phyloP scores from a whole-genome alignment of 2,329 filamentous ascomycete genomes.

The Sarocladiaceae sp. region DNA sequence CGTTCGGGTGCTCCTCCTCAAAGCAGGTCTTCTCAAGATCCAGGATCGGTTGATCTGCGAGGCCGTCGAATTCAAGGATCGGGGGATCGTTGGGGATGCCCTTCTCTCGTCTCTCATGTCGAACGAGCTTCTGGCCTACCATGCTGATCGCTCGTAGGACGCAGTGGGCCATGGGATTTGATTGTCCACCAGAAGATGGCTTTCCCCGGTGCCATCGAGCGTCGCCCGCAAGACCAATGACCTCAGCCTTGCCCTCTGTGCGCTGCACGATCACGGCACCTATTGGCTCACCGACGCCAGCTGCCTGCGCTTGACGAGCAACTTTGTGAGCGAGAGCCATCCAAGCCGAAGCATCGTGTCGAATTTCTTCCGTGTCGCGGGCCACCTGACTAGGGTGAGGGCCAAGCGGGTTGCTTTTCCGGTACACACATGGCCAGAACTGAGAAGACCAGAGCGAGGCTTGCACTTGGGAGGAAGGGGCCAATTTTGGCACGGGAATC shows the following conservation, averaged over 20 bases:
- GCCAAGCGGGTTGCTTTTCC: constrained; percentile 80
- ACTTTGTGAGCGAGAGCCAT: constrained; percentile 61
- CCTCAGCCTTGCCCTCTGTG: constrained; percentile 40
- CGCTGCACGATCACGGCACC: constrained; percentile 73
- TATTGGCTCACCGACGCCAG: constrained; percentile 59
- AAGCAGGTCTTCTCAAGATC: constrained; percentile 58
- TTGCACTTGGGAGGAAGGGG: constrained; percentile 70
- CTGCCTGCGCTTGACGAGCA: constrained; percentile 50
- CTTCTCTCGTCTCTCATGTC: constrained; percentile 42
- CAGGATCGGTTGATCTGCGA: constrained; percentile 64
- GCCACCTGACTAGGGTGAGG: constrained; percentile 71
- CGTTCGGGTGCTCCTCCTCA: constrained; percentile 55
- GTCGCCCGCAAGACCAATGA: constrained; percentile 72
- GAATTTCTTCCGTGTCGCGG: constrained; percentile 63
- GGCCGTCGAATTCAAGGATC: constrained; percentile 52
- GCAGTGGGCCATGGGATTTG: constrained; percentile 73
- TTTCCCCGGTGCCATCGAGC: constrained; percentile 57
- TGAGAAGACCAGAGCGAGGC: constrained; percentile 66
- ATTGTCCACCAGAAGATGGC: constrained; percentile 33
- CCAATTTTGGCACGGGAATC: constrained; percentile 63
- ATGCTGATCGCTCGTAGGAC: constrained; percentile 76
- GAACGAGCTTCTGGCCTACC: constrained; percentile 63
- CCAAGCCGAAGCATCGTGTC: constrained; percentile 56
- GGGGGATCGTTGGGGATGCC: constrained; percentile 27
- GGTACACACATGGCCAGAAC: constrained; percentile 82